Conservation (phyloP, 129 eudicot species). For the Calendula officinalis region DNA sequence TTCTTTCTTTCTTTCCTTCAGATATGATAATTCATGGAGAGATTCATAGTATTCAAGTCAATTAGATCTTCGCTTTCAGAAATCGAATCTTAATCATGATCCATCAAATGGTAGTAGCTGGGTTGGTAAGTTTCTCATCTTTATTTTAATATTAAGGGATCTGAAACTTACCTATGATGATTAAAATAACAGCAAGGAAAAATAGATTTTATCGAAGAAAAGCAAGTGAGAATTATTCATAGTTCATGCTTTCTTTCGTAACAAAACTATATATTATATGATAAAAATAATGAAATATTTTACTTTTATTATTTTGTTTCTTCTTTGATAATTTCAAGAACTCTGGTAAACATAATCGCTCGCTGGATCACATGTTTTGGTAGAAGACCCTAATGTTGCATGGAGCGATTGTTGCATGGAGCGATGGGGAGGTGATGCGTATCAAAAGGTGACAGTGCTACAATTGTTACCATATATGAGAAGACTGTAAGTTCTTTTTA, state of each 20-base stretch:
- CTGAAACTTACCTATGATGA: background rate
- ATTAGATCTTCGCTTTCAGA: too few relatives aligned
- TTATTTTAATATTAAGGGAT: background rate
- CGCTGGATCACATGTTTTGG: slow-evolving; percentile 96
- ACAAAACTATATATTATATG: slow-evolving; percentile 8
- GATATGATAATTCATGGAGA: too few relatives aligned
- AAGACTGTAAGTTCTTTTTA: slow-evolving; percentile 61
- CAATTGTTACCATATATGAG: slow-evolving; percentile 67
- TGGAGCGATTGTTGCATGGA: too few relatives aligned
- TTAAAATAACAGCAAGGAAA: slow-evolving; percentile 93
- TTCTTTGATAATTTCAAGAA: slow-evolving; percentile 55
- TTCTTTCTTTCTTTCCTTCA: too few relatives aligned
- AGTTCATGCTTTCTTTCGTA: slow-evolving; percentile 15
- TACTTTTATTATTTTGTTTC: background rate
- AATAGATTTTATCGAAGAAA: slow-evolving; percentile 77
- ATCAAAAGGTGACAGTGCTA: slow-evolving; percentile 70
- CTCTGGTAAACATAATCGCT: too few relatives aligned
- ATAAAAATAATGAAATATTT: slow-evolving; percentile 1
- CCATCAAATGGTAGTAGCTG: slow-evolving; percentile 74
- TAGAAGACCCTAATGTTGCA: slow-evolving; percentile 83
- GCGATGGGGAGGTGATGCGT: slow-evolving; percentile 79
- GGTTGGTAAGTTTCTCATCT: slow-evolving; percentile 55
- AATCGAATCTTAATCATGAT: too few relatives aligned
- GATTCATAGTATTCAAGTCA: too few relatives aligned
- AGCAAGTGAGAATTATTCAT: background rate